Evolutionary conservation across 179 eudicot species (phyloP).

Genomic region (Vitellaria paradoxa): DNA sequence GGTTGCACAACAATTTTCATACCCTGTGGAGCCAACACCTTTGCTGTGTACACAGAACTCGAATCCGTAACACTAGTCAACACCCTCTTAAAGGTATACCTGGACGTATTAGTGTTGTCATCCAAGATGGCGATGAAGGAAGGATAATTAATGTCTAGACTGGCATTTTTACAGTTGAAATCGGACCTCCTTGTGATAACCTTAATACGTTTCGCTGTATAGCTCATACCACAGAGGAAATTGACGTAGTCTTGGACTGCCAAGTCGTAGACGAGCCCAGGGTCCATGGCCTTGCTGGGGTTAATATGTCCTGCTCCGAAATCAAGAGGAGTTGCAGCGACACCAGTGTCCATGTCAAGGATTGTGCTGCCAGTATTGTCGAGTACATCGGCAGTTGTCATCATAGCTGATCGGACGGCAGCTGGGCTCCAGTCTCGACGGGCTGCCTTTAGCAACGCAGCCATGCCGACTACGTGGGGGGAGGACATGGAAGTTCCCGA

Average conservation of each 20-base stretch:
- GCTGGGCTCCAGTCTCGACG: slow-evolving; percentile 62
- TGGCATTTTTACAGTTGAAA: slow-evolving; percentile 31
- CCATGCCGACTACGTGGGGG: slow-evolving; percentile 57
- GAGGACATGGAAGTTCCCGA: slow-evolving; percentile 73
- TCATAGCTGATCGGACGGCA: slow-evolving; percentile 59
- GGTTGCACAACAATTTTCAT: slow-evolving; percentile 23
- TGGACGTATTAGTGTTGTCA: slow-evolving; percentile 17
- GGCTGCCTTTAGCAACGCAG: slow-evolving; percentile 46
- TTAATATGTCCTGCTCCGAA: slow-evolving; percentile 48
- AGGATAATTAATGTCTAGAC: slow-evolving; percentile 55
- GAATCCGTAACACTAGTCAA: slow-evolving; percentile 36
- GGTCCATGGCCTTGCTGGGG: slow-evolving; percentile 33
- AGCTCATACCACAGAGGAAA: slow-evolving; percentile 44
- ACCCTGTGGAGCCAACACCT: slow-evolving; percentile 19
- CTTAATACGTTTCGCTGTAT: slow-evolving; percentile 28
- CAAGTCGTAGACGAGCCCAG: slow-evolving; percentile 50
- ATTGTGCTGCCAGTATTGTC: slow-evolving; percentile 34
- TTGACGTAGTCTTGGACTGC: slow-evolving; percentile 33
- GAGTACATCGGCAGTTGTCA: slow-evolving; percentile 53
- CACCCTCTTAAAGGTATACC: slow-evolving; percentile 39
- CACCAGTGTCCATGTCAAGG: slow-evolving; percentile 18
- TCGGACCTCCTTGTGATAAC: slow-evolving; percentile 24
- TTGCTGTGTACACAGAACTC: slow-evolving; percentile 19
- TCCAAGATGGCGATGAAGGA: slow-evolving; percentile 41
- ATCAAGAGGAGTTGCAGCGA: slow-evolving; percentile 43